Evolutionary conservation across 129 eudicot species (phyloP).

Genomic region (Artemisia annua): DNA sequence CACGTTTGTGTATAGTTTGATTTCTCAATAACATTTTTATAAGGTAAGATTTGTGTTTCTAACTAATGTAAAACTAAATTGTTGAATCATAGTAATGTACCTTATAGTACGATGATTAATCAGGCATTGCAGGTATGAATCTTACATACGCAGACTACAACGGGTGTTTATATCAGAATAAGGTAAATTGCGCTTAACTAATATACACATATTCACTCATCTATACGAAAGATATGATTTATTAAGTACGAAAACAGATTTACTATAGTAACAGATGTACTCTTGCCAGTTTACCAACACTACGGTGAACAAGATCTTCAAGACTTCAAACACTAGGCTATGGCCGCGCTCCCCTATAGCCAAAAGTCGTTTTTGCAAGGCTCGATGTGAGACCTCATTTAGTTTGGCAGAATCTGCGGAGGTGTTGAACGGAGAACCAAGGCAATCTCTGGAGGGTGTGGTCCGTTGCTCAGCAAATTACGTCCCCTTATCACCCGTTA

Average conservation of each 20-base stretch:
- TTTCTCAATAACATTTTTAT: neutral
- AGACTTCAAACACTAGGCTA: neutral
- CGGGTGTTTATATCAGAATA: neutral
- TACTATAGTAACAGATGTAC: too few relatives aligned
- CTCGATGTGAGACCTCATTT: constrained; percentile 3
- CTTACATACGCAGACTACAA: constrained; percentile 3
- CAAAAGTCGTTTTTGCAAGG: constrained; percentile 6
- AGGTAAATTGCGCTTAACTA: neutral
- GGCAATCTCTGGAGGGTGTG: constrained; percentile 44
- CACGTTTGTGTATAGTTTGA: neutral
- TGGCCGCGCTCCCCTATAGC: neutral
- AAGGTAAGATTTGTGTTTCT: neutral
- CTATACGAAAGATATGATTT: too few relatives aligned
- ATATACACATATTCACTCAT: neutral
- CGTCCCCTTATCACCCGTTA: constrained; percentile 61
- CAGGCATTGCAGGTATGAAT: constrained; percentile 11
- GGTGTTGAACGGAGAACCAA: constrained; percentile 14
- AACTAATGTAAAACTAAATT: neutral
- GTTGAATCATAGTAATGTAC: neutral
- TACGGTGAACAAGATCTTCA: constrained; percentile 4
- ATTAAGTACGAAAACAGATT: too few relatives aligned
- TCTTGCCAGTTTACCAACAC: constrained; percentile 2
- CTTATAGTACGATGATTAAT: too few relatives aligned
- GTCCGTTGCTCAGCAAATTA: constrained; percentile 52
- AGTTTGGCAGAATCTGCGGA: neutral